These are phyloP conservation scores for Verticillium albo-atrum DNA, from an alignment of 2,329 filamentous ascomycete genomes.

Conservation along the genomic window DNA sequence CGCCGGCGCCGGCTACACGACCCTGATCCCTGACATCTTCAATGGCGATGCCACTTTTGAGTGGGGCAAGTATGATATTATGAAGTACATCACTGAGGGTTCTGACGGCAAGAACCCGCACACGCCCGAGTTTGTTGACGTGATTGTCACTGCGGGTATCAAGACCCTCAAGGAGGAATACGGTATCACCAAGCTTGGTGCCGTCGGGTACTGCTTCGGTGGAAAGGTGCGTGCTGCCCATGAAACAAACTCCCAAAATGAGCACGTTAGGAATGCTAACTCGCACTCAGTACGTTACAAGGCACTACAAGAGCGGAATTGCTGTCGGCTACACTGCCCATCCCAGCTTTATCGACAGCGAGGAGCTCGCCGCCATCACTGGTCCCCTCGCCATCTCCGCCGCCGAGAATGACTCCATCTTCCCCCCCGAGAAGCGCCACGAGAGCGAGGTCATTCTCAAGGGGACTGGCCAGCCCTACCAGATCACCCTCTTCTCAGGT, in stretches of 20 bases:
- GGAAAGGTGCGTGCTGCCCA: constrained; percentile 42
- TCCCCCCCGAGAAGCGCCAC: constrained; percentile 59
- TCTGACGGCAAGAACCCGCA: constrained; percentile 43
- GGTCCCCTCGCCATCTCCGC: constrained; percentile 65
- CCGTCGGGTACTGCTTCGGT: constrained; percentile 72
- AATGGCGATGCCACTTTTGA: constrained; percentile 24
- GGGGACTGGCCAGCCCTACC: constrained; percentile 57
- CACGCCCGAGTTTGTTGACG: constrained; percentile 24
- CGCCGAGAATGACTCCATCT: constrained; percentile 61
- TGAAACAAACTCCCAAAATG: too few relatives aligned
- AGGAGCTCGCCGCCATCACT: constrained; percentile 61
- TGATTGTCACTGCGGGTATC: constrained; percentile 32
- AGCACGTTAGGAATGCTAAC: too few relatives aligned
- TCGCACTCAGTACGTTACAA: constrained; percentile 53
- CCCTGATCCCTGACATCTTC: constrained; percentile 32
- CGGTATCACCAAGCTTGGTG: constrained; percentile 55
- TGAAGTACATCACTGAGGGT: constrained; percentile 33
- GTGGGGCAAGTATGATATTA: constrained; percentile 16
- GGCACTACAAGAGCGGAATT: constrained; percentile 59
- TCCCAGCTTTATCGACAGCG: constrained; percentile 67
- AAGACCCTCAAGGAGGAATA: constrained; percentile 53
- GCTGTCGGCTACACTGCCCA: constrained; percentile 72
- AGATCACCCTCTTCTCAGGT: constrained; percentile 71
- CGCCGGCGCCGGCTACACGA: constrained; percentile 32
- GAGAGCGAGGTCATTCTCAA: constrained; percentile 59